Percentiles rank a stretch among this genome's conserved stretches.
Evolutionary conservation across 192 early-diverging fungal species (phyloP).

Genomic region (Entomortierella lignicola): DNA sequence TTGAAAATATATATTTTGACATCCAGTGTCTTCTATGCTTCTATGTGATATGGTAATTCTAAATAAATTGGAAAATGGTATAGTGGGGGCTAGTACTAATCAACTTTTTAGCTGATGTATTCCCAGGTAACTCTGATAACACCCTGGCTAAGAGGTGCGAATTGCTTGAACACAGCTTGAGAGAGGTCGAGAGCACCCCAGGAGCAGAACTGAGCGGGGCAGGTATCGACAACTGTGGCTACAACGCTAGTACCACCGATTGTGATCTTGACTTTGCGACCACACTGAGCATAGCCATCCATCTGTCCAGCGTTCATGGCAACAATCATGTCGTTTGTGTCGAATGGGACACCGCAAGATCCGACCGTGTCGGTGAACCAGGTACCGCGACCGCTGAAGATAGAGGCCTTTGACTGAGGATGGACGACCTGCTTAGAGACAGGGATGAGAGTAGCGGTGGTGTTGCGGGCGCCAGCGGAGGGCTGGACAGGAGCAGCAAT

Average conservation of each 20-base stretch:
- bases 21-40: too few relatives aligned
- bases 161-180: constrained; percentile 48
- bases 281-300: constrained; percentile 52
- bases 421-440: not conserved
- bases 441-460: constrained; percentile 6
- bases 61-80: too few relatives aligned
- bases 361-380: constrained; percentile 57
- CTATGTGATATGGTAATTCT: too few relatives aligned
- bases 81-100: too few relatives aligned
- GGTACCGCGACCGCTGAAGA: constrained; percentile 49
- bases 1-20: too few relatives aligned
- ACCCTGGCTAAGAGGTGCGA: constrained; percentile 40
- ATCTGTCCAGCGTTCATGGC: constrained; percentile 58
- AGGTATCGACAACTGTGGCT: constrained; percentile 58
- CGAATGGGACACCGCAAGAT: constrained; percentile 51
- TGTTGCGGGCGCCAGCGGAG: not conserved
- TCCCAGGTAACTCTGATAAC: constrained; percentile 55
- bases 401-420: not conserved
- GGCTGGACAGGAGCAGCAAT: constrained; percentile 29
- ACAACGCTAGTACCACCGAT: constrained; percentile 30
- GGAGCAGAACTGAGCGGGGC: constrained; percentile 53
- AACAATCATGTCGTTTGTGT: constrained; percentile 56
- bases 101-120: constrained; percentile 20
- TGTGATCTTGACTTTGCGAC: constrained; percentile 39
- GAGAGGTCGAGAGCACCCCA: constrained; percentile 49